Conservation (phyloP, 1,284 basidiomycete genomes). For the Leccinum subatratum region DNA sequence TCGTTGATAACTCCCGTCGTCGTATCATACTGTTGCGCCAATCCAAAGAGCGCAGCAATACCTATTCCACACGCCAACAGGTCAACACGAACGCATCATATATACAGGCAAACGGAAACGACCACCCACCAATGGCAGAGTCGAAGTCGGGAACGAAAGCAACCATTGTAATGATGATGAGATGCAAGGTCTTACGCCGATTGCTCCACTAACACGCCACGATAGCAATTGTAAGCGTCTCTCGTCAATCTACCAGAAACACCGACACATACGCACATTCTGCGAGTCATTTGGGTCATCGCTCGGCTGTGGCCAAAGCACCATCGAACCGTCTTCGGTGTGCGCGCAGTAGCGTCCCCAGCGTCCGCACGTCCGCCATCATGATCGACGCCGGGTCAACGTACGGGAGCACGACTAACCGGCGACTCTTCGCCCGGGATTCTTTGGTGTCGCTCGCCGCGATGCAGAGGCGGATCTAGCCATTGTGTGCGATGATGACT, state of each 20-base stretch:
- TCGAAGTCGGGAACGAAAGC: conserved; percentile 53
- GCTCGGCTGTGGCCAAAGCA: conserved; percentile 55
- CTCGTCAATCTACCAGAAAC: not conserved
- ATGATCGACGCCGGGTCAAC: conserved; percentile 64
- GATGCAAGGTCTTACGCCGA: conserved; percentile 42
- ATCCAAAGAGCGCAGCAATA: conserved; percentile 50
- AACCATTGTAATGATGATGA: conserved; percentile 49
- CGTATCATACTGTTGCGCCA: conserved; percentile 49
- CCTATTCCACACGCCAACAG: conserved; percentile 29
- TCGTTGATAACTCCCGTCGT: conserved; percentile 53
- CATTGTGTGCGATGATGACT: too few relatives aligned
- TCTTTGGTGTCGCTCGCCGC: too few relatives aligned
- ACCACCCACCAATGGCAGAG: conserved; percentile 43
- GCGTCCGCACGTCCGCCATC: conserved; percentile 50
- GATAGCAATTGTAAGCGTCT: not conserved
- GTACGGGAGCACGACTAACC: conserved; percentile 78
- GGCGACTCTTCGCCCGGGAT: conserved; percentile 67
- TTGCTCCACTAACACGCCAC: conserved; percentile 38
- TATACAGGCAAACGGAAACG: not conserved
- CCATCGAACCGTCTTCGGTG: conserved; percentile 44
- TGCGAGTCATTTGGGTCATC: conserved; percentile 55
- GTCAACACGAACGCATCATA: not conserved
- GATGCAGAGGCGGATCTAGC: too few relatives aligned
- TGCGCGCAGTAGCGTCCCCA: conserved; percentile 66
- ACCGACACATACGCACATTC: conserved; percentile 36